phyloP scores from a whole-genome alignment of 352 stramenopile species.

The Globisporangium camurandrum region DNA sequence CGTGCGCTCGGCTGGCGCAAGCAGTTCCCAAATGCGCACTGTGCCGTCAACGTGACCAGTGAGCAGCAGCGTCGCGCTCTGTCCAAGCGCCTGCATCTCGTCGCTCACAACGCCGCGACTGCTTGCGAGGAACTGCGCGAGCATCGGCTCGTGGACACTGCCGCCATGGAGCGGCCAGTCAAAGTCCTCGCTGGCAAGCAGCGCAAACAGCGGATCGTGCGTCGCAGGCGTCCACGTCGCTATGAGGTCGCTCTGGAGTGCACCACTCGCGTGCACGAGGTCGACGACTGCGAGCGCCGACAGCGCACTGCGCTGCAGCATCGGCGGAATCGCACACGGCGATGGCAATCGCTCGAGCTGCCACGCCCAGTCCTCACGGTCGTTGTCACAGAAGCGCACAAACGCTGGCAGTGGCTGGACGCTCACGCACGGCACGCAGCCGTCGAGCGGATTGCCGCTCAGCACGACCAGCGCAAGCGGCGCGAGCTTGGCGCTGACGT shows the following conservation, averaged over 20 bases:
- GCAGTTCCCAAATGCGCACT: slow-evolving; percentile 59
- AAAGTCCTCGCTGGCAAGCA: slow-evolving; percentile 40
- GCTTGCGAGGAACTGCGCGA: slow-evolving; percentile 34
- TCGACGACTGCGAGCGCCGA: slow-evolving; percentile 37
- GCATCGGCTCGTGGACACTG: slow-evolving; percentile 37
- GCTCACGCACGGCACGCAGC: slow-evolving; percentile 46
- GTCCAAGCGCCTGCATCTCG: slow-evolving; percentile 16
- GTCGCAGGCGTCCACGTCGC: slow-evolving; percentile 27
- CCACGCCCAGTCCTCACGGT: slow-evolving; percentile 75
- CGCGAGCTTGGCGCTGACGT: slow-evolving; percentile 35
- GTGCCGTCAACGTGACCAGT: slow-evolving; percentile 47
- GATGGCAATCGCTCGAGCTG: slow-evolving; percentile 26
- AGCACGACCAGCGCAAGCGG: slow-evolving; percentile 60
- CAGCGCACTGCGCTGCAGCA: slow-evolving; percentile 48
- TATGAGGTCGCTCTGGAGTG: slow-evolving; percentile 39
- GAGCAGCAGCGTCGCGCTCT: slow-evolving; percentile 43
- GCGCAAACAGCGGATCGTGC: slow-evolving; percentile 22
- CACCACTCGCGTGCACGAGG: slow-evolving; percentile 24
- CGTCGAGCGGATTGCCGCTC: slow-evolving; percentile 67
- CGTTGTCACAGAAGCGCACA: slow-evolving; percentile 35
- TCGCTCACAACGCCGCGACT: slow-evolving; percentile 15
- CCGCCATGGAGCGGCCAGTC: slow-evolving; percentile 70
- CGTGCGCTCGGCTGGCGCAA: slow-evolving; percentile 29
- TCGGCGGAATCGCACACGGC: slow-evolving; percentile 22
- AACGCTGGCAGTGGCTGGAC: slow-evolving; percentile 63